phyloP scores from a whole-genome alignment of 23 red algal genomes.

The Cyanidium caldarium region DNA sequence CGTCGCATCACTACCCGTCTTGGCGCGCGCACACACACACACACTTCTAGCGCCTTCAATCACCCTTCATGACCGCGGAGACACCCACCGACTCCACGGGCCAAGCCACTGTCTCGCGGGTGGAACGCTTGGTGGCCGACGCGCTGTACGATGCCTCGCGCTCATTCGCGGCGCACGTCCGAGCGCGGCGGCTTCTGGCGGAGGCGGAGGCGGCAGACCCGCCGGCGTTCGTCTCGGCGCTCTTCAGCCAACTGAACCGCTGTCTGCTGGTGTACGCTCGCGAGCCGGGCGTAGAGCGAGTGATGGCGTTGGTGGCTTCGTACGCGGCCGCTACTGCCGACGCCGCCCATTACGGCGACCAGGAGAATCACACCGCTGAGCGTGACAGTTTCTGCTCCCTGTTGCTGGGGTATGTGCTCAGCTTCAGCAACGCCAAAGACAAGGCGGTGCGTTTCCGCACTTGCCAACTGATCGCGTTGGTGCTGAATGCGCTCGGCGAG shows the following conservation, averaged over 20 bases:
- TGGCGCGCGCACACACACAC: too few species aligned
- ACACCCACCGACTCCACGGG: too few species aligned
- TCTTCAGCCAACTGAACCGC: slow-evolving; percentile 35
- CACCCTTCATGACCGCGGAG: too few species aligned
- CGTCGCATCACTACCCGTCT: too few species aligned
- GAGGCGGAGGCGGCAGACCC: slow-evolving; percentile 6
- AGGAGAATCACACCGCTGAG: too few species aligned
- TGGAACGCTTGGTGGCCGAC: too few species aligned
- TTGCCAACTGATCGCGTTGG: slow-evolving; percentile 24
- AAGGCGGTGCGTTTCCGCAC: slow-evolving; percentile 36
- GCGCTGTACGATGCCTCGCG: too few species aligned
- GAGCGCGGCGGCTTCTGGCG: slow-evolving; percentile 15
- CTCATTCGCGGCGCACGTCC: too few species aligned
- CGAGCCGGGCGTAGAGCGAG: slow-evolving; percentile 34
- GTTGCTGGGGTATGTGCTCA: too few species aligned
- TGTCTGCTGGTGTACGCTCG: slow-evolving; percentile 33
- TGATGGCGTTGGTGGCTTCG: slow-evolving; percentile 27
- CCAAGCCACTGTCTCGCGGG: too few species aligned
- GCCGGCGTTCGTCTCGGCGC: slow-evolving; percentile 7
- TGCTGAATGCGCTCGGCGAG: slow-evolving; percentile 20
- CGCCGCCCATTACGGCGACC: slow-evolving; percentile 1
- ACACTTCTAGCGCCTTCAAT: too few species aligned
- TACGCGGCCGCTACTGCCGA: neutral
- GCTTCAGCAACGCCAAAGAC: slow-evolving; percentile 6
- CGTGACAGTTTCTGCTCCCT: too few species aligned